Evolutionary conservation across 2,329 filamentous ascomycete species (phyloP).

Genomic region (Penicillium carneum): DNA sequence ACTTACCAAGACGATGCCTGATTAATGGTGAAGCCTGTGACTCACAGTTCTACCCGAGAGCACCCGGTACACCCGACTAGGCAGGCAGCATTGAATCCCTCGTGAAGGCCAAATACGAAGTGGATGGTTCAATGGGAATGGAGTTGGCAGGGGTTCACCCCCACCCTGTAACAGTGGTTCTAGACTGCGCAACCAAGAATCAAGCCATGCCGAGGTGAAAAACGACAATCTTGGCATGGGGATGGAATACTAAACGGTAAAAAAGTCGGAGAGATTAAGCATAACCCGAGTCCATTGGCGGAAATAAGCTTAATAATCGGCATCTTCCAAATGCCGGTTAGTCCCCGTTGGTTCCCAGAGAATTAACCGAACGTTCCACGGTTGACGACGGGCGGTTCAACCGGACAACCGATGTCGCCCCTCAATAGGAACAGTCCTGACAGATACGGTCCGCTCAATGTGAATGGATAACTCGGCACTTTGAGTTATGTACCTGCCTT

Average conservation of each 20-base stretch:
- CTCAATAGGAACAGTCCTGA: constrained; percentile 14
- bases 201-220: neutral
- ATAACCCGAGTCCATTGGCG: constrained; percentile 3
- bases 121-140: neutral
- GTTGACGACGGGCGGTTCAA: neutral
- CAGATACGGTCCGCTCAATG: neutral
- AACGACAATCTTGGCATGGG: constrained; percentile 4
- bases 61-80: neutral
- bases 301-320: constrained; percentile 7
- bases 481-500: constrained; percentile 15
- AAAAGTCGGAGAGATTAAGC: constrained; percentile 4
- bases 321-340: neutral
- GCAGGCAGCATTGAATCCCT: neutral
- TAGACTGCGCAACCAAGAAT: neutral
- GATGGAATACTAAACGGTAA: neutral
- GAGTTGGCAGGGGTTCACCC: neutral
- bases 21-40: constrained; percentile 1
- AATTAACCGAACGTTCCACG: neutral
- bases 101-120: neutral
- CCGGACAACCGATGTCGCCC: constrained; percentile 1
- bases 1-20: neutral
- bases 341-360: neutral
- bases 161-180: neutral
- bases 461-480: constrained; percentile 13
- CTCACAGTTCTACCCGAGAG: constrained; percentile 2